Evolutionary conservation across 108 stramenopile genomes (phyloP).

Genomic region (Pseudonitzschia delicatissima): DNA sequence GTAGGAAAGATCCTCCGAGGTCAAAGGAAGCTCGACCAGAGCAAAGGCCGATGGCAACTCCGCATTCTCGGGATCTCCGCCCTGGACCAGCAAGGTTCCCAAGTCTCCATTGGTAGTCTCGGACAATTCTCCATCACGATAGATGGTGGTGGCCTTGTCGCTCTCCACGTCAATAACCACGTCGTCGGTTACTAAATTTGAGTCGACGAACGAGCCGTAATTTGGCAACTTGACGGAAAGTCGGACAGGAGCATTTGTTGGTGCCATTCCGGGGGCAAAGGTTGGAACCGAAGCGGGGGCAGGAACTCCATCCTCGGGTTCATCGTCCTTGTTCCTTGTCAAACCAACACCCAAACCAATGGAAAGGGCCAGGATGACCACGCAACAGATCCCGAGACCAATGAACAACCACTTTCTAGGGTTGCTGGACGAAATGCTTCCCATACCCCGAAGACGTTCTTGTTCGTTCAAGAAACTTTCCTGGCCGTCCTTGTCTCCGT

Average conservation of each 20-base stretch:
- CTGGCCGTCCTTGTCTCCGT: no score
- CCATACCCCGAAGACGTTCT: no score
- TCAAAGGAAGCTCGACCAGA: constrained; percentile 6
- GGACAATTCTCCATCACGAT: neutral
- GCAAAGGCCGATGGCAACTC: constrained; percentile 5
- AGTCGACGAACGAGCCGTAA: neutral
- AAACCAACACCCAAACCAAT: neutral
- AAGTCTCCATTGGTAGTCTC: neutral
- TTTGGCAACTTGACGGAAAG: neutral
- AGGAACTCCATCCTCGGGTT: neutral
- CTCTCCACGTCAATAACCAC: neutral
- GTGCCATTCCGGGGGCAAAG: neutral
- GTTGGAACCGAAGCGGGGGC: neutral
- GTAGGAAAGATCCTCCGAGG: no score
- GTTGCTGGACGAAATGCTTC: no score
- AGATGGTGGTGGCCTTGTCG: constrained; percentile 1
- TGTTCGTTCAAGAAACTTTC: no score
- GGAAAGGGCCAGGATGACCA: neutral
- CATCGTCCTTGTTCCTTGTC: neutral
- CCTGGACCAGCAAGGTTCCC: constrained; percentile 6
- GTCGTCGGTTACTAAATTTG: neutral
- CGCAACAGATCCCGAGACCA: neutral
- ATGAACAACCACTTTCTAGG: no score
- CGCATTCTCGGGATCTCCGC: neutral
- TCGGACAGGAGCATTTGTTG: neutral